Evolutionary conservation across 2,329 filamentous ascomycete genomes (phyloP).

Genomic region (Chrysosporium keratinophilum): DNA sequence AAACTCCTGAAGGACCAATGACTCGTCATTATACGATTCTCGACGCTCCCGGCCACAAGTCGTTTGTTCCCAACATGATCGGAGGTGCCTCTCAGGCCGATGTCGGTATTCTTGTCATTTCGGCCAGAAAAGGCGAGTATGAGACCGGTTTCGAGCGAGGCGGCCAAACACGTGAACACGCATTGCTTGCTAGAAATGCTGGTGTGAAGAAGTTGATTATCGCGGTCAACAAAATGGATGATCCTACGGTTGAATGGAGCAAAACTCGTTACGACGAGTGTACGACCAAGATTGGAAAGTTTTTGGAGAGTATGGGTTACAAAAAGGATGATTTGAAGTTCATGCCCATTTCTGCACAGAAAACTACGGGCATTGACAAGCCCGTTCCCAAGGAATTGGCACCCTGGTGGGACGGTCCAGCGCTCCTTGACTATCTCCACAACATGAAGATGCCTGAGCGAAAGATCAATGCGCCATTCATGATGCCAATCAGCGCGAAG

Average conservation of each 20-base stretch:
- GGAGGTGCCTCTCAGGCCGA: constrained; percentile 88
- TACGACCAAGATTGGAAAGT: constrained; percentile 72
- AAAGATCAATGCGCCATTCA: constrained; percentile 95
- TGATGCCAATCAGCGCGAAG: constrained; percentile 96
- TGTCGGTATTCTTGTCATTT: constrained; percentile 91
- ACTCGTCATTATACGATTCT: constrained; percentile 94
- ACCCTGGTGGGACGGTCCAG: constrained; percentile 81
- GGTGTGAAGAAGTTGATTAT: constrained; percentile 95
- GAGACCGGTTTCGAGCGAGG: constrained; percentile 97
- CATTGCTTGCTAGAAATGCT: constrained; percentile 94
- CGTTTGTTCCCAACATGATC: constrained; percentile 97
- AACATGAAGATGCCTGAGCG: constrained; percentile 85
- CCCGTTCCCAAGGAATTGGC: constrained; percentile 65
- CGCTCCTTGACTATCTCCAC: constrained; percentile 91
- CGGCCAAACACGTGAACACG: constrained; percentile 93
- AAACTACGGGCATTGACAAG: constrained; percentile 75
- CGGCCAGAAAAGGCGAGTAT: constrained; percentile 93
- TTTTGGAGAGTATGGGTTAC: constrained; percentile 87
- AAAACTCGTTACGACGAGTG: constrained; percentile 89
- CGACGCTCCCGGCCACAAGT: constrained; percentile 95
- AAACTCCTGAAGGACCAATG: constrained; percentile 42
- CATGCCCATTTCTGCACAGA: constrained; percentile 92
- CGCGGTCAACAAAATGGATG: constrained; percentile 99
- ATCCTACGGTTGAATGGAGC: constrained; percentile 91
- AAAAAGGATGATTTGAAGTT: constrained; percentile 91